Base-by-base conservation (phyloP, 1,284 basidiomycete species). In the Heterobasidion annosum region DNA sequence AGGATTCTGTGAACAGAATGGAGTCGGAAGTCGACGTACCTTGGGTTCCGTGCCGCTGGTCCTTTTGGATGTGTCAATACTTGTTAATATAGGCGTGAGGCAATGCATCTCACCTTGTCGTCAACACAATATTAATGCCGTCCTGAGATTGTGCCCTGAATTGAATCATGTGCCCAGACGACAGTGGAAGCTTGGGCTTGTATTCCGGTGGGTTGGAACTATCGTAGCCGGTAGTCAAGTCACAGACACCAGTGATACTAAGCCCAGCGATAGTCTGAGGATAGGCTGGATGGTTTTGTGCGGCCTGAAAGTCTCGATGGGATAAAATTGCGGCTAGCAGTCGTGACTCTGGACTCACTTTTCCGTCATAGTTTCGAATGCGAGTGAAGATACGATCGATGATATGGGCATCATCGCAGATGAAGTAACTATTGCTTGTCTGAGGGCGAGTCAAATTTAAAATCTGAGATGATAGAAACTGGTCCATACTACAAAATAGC, bases 1-100 rank as follows among this genome's bases (percentile, higher is more conserved):
- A 45, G 8, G 6, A 3, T 43, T n/a, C 12, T 13, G 10, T 18
- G 52, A 25, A 16, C 16, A 10, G 9, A 18, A 13, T 9, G 10
- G 16, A 54, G 25, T 32, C 18, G 12, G 10, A 18, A 15, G 15
- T 1, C 18, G 19, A 43, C 63, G 47, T 62, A 85, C 88, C 80
- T 93, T 93, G 0, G 91, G 91, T 62, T 93, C 91, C 8, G 91
- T 93, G 10, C 91, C 91, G 61, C 87, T 90, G 34, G 88, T 92
- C 57, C 90, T 88, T 8, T 54, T 10, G 51, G 3, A 19, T 19
- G 18, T 12, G 9, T 18, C 33, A 25, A 40, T 3, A 53, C 16
- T 8, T 37, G 35, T 13, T 34, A 15, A 48, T 12, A 58, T 37
- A 37, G 25, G 25, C 25, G 25, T 25, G 25, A 37, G 18, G 13